These are phyloP conservation scores for Globisporangium splendens DNA, from an alignment of 352 stramenopile species.

Conservation along the genomic window DNA sequence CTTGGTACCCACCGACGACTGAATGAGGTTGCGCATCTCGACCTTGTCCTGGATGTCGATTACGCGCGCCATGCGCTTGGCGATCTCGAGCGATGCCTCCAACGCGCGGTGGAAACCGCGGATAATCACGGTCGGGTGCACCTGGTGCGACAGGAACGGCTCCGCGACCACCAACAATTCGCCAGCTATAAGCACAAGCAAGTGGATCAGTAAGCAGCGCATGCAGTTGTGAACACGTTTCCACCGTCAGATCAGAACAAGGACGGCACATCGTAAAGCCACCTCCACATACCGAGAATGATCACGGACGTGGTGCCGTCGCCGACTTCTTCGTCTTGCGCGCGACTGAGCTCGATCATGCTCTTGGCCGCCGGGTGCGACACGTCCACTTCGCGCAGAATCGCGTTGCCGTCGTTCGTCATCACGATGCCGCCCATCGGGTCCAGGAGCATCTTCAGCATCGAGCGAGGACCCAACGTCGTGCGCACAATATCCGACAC, in stretches of 20 bases:
- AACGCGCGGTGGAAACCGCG: constrained; percentile 91
- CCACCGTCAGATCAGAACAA: neutral
- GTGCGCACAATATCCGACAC: constrained; percentile 98
- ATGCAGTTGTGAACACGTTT: no score
- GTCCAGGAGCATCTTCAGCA: constrained; percentile 99
- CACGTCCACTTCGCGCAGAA: constrained; percentile 98
- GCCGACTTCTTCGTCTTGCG: constrained; percentile 99
- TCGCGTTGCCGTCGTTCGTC: constrained; percentile 99
- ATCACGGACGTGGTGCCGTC: constrained; percentile 99
- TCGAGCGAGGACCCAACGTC: constrained; percentile 97
- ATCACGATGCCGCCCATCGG: constrained; percentile 99
- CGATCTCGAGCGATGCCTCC: constrained; percentile 88
- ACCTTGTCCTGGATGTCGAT: constrained; percentile 96
- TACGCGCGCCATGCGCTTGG: constrained; percentile 89
- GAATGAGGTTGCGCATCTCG: constrained; percentile 95
- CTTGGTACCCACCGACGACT: constrained; percentile 98
- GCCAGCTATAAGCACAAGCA: constrained; percentile 59
- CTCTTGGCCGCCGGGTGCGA: constrained; percentile 98
- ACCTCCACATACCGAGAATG: constrained; percentile 96
- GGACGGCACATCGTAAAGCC: neutral
- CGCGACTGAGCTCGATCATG: constrained; percentile 99
- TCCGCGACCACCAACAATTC: constrained; percentile 97
- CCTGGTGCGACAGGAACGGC: constrained; percentile 94
- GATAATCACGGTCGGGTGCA: constrained; percentile 99
- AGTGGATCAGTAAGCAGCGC: no score